Evolutionary conservation across 2,329 filamentous ascomycete genomes (phyloP), one percentile per base, ranked within the genome.

Genomic region (Fusarium verrucosum): DNA sequence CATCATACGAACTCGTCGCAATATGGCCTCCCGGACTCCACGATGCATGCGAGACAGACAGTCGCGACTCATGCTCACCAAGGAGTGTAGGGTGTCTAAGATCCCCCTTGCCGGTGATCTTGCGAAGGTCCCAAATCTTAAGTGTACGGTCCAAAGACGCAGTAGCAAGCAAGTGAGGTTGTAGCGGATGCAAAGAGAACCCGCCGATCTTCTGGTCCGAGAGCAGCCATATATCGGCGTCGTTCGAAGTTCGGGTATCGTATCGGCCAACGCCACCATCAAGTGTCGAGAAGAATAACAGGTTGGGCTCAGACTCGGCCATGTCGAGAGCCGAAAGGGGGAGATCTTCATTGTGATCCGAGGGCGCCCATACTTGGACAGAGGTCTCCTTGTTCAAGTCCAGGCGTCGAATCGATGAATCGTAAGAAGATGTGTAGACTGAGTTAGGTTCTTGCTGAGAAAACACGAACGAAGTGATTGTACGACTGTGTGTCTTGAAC

Each of bases 141-240:
- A 99, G 80, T 0, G 89, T 96, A 4, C 94, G 86, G 73, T 99
- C 95, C 0, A 99, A 82, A 0, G 92, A 96, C 0, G 94, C 95
- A 0, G 95, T 98, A 1, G 93, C 92, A 1, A 97, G 78, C 5
- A 97, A 86, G 72, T 98, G 91, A 0, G 93, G 89, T 4, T 92
- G 85, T 0, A 89, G 76, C 0, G 95, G 94, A 70, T 96, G 89
- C 3, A 97, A 77, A 0, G 89, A 91, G 76, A 98, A 98, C 1
- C 95, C 95, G 17, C 95, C 95, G 50, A 99, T 97, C 73, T 99
- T 99, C 76, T 96, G 94, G 50, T 96, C 93, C 0, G 89, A 91
- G 0, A 98, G 80, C 10, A 87, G 83, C 85, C 92, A 96, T 2
- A 91, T 80, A 16, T 92, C 86, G 4, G 87, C 82, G 8, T 78